phyloP scores from a whole-genome alignment of 164 flowering plant species.

The Taxillus chinensis region DNA sequence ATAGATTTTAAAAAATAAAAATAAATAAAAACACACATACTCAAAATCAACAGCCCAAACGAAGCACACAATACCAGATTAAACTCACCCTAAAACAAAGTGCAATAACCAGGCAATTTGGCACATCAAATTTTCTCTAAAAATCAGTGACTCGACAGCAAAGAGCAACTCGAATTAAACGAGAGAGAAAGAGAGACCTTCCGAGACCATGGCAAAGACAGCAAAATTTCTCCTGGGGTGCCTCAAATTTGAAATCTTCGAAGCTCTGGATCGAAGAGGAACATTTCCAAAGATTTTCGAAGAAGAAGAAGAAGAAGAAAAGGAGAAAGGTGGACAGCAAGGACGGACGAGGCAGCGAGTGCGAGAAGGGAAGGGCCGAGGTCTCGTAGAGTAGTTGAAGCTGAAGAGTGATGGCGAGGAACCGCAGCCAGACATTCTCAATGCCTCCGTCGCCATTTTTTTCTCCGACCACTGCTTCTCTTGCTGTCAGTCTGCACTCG shows the following conservation, averaged over 20 bases:
- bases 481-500: background rate
- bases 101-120: background rate
- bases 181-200: constrained; percentile 21
- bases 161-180: background rate
- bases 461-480: background rate
- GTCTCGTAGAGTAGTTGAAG: constrained; percentile 24
- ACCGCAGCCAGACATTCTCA: constrained; percentile 11
- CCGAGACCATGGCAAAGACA: constrained; percentile 48
- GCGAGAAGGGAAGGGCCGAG: constrained; percentile 12
- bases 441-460: constrained; percentile 32
- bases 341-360: constrained; percentile 16
- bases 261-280: constrained; percentile 12
- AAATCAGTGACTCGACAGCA: background rate
- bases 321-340: constrained; percentile 12
- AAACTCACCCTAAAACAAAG: too few species aligned
- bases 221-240: constrained; percentile 28
- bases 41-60: too few species aligned
- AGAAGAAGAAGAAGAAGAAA: constrained; percentile 23
- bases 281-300: constrained; percentile 25
- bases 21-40: too few species aligned
- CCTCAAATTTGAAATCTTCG: constrained; percentile 10
- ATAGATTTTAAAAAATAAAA: too few species aligned
- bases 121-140: background rate
- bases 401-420: constrained; percentile 11
- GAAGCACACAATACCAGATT: too few species aligned